A percentile compares a stretch with the other conserved stretches of the same genome.
Evolutionary conservation across 139 green algal species (phyloP).

Genomic region (Tetraselmis chui): DNA sequence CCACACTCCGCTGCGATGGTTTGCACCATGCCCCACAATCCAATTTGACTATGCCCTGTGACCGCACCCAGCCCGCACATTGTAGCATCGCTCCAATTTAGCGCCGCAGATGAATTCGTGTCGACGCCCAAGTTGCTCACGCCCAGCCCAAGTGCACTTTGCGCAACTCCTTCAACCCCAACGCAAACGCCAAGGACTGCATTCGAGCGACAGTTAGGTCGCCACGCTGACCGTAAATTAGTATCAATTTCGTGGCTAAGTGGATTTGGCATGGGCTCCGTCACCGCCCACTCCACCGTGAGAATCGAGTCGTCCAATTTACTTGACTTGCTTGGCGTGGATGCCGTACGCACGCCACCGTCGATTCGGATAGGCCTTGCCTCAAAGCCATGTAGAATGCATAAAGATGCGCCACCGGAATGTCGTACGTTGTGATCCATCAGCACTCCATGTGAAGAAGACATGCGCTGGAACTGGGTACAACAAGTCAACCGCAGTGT

Average conservation of each 20-base stretch:
- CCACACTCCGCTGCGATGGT: not conserved
- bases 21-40: not conserved
- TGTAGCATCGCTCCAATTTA: no score
- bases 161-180: not conserved
- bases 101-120: not conserved
- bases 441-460: no score
- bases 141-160: not conserved
- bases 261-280: not conserved
- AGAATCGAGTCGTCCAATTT: no score
- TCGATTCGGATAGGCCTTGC: not conserved
- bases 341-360: no score
- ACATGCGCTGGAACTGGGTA: no score
- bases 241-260: not conserved
- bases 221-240: no score
- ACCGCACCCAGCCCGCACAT: no score
- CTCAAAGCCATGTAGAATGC: not conserved
- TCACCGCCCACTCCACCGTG: not conserved
- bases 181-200: not conserved
- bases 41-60: not conserved
- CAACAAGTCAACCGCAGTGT: no score
- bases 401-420: not conserved
- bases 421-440: not conserved
- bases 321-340: no score
- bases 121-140: not conserved
- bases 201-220: not conserved